Conservation (phyloP, 2,329 filamentous ascomycete genomes). For the Escovopsis sp. region DNA sequence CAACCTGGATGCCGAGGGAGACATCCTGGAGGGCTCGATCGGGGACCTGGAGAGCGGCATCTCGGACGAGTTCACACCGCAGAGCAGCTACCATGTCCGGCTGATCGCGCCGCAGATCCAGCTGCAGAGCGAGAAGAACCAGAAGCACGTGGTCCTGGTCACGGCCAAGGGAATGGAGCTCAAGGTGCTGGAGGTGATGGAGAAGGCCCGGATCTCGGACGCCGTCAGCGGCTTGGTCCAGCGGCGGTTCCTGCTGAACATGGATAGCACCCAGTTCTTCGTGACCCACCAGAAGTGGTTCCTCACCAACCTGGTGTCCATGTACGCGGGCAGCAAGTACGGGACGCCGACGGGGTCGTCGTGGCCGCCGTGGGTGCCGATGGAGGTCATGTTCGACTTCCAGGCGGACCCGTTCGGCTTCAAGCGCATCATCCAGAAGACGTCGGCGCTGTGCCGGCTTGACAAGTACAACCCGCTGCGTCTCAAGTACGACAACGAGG, state of each 20-base stretch:
- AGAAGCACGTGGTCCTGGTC: constrained; percentile 89
- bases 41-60: constrained; percentile 60
- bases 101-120: constrained; percentile 97
- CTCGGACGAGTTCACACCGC: constrained; percentile 71
- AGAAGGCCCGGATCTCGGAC: constrained; percentile 83
- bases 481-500: constrained; percentile 91
- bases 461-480: constrained; percentile 97
- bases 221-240: constrained; percentile 91
- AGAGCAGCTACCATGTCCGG: constrained; percentile 88
- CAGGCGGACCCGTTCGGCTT: constrained; percentile 91
- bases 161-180: constrained; percentile 97
- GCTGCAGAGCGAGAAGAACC: constrained; percentile 95
- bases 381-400: constrained; percentile 98
- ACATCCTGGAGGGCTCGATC: constrained; percentile 27
- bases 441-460: constrained; percentile 82
- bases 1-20: constrained; percentile 17
- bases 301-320: constrained; percentile 64
- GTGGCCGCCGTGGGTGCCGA: constrained; percentile 96
- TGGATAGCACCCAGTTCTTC: constrained; percentile 98
- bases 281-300: constrained; percentile 91
- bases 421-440: constrained; percentile 90
- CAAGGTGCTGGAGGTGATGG: constrained; percentile 95
- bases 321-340: constrained; percentile 90
- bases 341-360: constrained; percentile 69
- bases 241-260: constrained; percentile 80